Conservation (phyloP, 306 rosid genomes). For the Lotus japonicus region DNA sequence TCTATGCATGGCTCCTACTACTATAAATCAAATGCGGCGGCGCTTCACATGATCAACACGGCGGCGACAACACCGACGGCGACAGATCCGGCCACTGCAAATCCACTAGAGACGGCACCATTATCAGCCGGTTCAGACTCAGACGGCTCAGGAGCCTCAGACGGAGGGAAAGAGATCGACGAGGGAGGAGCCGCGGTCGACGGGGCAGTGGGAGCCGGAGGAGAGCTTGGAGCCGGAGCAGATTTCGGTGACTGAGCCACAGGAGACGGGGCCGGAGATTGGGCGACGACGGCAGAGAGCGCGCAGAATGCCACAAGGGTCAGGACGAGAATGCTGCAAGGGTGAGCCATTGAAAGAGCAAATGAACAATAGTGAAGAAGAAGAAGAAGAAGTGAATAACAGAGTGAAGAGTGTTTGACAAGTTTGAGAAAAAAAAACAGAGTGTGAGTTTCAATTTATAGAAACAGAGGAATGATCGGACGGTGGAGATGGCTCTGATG, state of each 20-base stretch:
- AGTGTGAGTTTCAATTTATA: conserved; percentile 2
- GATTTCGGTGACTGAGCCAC: too few species aligned
- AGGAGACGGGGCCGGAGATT: conserved; percentile 16
- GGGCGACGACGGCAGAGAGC: conserved; percentile 15
- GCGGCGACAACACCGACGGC: conserved; percentile 18
- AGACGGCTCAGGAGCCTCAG: conserved; percentile 26
- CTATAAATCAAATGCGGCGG: neutral
- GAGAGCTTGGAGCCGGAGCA: neutral
- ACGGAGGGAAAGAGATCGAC: conserved; percentile 25
- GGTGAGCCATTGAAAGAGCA: conserved; percentile 26
- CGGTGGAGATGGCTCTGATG: conserved; percentile 6
- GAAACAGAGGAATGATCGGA: neutral
- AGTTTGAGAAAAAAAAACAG: neutral
- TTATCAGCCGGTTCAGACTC: neutral
- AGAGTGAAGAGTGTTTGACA: neutral
- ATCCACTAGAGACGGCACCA: conserved; percentile 3
- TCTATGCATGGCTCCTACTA: neutral
- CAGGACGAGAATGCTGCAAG: neutral
- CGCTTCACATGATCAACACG: conserved; percentile 27
- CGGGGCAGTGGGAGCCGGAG: conserved; percentile 13
- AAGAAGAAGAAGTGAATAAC: neutral
- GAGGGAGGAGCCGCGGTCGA: neutral
- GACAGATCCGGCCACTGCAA: conserved; percentile 27
- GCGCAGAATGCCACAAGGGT: neutral
- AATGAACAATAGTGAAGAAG: too few species aligned